These are phyloP conservation scores for Sarocladium oryzae DNA, from an alignment of 2,329 filamentous ascomycete species.

Conservation along the genomic window DNA sequence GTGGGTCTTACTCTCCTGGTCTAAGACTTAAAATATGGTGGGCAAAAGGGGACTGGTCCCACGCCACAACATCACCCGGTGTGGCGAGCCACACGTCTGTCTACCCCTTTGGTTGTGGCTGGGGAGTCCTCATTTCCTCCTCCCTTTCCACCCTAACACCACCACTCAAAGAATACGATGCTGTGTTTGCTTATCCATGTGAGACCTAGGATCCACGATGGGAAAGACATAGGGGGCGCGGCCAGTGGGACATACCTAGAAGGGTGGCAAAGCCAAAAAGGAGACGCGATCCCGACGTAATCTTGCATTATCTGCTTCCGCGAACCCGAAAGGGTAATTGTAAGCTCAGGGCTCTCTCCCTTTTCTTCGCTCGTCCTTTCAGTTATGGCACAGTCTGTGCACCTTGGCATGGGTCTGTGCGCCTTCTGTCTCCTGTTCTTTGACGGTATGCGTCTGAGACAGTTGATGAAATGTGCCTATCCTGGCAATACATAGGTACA, in stretches of 20 bases:
- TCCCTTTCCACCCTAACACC: not conserved
- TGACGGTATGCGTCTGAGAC: too few relatives aligned
- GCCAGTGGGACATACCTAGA: not conserved
- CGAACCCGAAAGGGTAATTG: not conserved
- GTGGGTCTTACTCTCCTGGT: not conserved
- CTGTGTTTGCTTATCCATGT: not conserved
- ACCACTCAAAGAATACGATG: not conserved
- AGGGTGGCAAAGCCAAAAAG: slow-evolving; percentile 7
- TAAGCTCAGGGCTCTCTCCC: not conserved
- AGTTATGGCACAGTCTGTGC: not conserved
- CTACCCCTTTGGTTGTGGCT: not conserved
- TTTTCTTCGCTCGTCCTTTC: not conserved
- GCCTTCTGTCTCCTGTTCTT: too few relatives aligned
- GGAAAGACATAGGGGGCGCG: not conserved
- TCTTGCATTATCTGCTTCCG: slow-evolving; percentile 8
- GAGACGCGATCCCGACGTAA: slow-evolving; percentile 9
- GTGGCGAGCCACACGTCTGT: not conserved
- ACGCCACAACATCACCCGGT: slow-evolving; percentile 4
- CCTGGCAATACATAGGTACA: too few relatives aligned
- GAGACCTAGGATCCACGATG: slow-evolving; percentile 1
- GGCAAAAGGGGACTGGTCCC: not conserved
- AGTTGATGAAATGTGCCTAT: too few relatives aligned
- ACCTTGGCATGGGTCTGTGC: not conserved
- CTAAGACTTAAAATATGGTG: not conserved
- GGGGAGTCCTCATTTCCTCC: slow-evolving; percentile 1